Base-by-base conservation (phyloP, 2,329 filamentous ascomycete species). In the Periconia sp. region DNA sequence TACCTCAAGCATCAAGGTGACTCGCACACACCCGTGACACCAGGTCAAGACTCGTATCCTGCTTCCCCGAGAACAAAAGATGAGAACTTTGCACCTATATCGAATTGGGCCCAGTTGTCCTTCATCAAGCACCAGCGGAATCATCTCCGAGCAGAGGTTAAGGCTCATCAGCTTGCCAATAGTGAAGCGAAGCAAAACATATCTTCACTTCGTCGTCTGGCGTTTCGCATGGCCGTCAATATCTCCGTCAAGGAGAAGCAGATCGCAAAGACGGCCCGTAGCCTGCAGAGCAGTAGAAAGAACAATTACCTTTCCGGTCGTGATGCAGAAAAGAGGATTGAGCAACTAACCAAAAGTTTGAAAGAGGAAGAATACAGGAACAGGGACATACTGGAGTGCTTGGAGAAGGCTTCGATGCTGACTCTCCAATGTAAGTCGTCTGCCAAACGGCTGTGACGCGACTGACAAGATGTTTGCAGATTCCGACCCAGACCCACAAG, bases 161-260 rank as follows among this genome's bases (percentile, higher is more conserved):
- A 69, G 47, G 66, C 63, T 17, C 68, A 70, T 41, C 64, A 69
- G 53, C 51, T 68, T 30, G 71, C 71, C 8, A 64, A 67, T 35
- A 61, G 63, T 2, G 68, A 73, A 54, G 66, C 70, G 7, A 70
- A 69, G 53, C 66, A 69, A 14, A 72, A 69, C 0, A 66, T 74
- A 15, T 55, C 69, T 44, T 67, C 69, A 23, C 56, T 74, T 27
- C 66, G 71, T 37, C 65, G 70, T 33, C 61, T 74, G 37, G 71
- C 72, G 11, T 66, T 74, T 51, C 70, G 72, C 45, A 70, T 74
- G 61, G 72, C 69, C 14, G 68, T 74, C 33, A 73, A 71, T 41
- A 74, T 73, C 30, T 72, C 69, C 14, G 69, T 74, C 37, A 74
- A 74, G 58, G 72, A 74, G 52, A 69, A 69, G 49, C 67, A 72